Percentiles rank a stretch among this genome's conserved stretches.
These are phyloP conservation scores for Lachancea lanzarotensis DNA, from an alignment of 805 yeast species.

Conservation along the genomic window DNA sequence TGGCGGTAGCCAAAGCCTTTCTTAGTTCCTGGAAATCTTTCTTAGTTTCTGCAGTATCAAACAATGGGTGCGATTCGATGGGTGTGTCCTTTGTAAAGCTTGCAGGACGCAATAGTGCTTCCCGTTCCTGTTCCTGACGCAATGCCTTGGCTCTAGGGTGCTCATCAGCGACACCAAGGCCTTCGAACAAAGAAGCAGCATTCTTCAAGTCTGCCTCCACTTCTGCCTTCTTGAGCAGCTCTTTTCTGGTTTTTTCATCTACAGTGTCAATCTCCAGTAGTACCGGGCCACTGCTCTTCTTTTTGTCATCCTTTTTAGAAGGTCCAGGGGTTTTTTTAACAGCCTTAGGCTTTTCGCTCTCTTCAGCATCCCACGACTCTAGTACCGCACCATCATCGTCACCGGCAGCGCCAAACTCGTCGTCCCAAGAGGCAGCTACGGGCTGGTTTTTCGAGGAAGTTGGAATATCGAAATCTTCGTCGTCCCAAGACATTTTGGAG, in stretches of 20 bases:
- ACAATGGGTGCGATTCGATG: slow-evolving; percentile 68
- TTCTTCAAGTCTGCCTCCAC: slow-evolving; percentile 79
- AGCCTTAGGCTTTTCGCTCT: slow-evolving; percentile 33
- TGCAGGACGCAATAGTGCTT: slow-evolving; percentile 19
- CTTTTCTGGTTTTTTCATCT: slow-evolving; percentile 69
- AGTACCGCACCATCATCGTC: slow-evolving; percentile 63
- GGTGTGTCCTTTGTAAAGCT: slow-evolving; percentile 46
- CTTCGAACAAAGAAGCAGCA: slow-evolving; percentile 89
- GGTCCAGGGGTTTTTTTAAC: slow-evolving; percentile 30
- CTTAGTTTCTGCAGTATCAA: slow-evolving; percentile 66
- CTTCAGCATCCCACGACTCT: slow-evolving; percentile 86
- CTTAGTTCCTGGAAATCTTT: slow-evolving; percentile 73
- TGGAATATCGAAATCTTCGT: slow-evolving; percentile 81
- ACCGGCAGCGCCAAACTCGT: slow-evolving; percentile 41
- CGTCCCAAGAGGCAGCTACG: slow-evolving; percentile 74
- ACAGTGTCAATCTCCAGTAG: slow-evolving; percentile 56
- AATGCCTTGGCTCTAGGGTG: slow-evolving; percentile 39
- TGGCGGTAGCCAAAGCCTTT: slow-evolving; percentile 58
- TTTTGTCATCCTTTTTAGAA: slow-evolving; percentile 25
- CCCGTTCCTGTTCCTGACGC: slow-evolving; percentile 34
- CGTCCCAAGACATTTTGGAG: slow-evolving; percentile 48
- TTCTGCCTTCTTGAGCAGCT: slow-evolving; percentile 73
- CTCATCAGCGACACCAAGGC: slow-evolving; percentile 47
- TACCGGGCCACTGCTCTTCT: slow-evolving; percentile 35
- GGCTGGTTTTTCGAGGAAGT: slow-evolving; percentile 41